A percentile compares a stretch with the other conserved stretches of the same genome.
phyloP scores from a whole-genome alignment of 352 stramenopile species.

The Phytophthora europaea region DNA sequence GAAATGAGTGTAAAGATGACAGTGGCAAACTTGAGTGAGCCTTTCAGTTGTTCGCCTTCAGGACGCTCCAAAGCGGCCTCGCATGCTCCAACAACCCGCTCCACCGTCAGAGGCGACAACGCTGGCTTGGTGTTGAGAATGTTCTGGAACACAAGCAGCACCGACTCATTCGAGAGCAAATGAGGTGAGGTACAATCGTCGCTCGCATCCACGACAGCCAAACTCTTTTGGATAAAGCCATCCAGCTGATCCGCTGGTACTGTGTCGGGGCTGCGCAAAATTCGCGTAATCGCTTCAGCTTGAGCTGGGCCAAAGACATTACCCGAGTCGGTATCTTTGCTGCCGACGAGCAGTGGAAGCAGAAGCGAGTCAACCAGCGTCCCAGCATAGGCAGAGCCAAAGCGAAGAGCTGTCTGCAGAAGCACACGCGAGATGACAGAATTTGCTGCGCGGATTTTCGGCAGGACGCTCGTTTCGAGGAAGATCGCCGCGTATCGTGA shows the following conservation, averaged over 20 bases:
- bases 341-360: conserved; percentile 55
- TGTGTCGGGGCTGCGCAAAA: conserved; percentile 59
- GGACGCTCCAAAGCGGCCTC: conserved; percentile 51
- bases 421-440: conserved; percentile 83
- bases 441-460: conserved; percentile 61
- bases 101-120: conserved; percentile 55
- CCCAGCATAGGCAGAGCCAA: conserved; percentile 53
- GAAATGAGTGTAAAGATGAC: conserved; percentile 75
- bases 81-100: conserved; percentile 55
- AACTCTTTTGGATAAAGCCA: conserved; percentile 49
- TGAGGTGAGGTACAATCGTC: conserved; percentile 27
- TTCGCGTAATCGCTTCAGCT: conserved; percentile 75
- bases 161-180: conserved; percentile 70
- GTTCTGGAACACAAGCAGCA: conserved; percentile 81
- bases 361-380: conserved; percentile 66
- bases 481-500: conserved; percentile 75
- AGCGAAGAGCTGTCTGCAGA: conserved; percentile 67
- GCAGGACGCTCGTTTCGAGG: conserved; percentile 61
- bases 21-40: conserved; percentile 70
- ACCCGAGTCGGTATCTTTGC: neutral
- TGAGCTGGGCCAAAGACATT: conserved; percentile 54
- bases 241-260: conserved; percentile 63
- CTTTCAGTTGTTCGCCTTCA: conserved; percentile 40
- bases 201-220: conserved; percentile 12
- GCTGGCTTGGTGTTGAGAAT: conserved; percentile 68